A percentile compares a stretch with the other conserved stretches of the same genome.
These are phyloP conservation scores for Cystofilobasidium macerans DNA, from an alignment of 768 basidiomycete species.

Conservation along the genomic window DNA sequence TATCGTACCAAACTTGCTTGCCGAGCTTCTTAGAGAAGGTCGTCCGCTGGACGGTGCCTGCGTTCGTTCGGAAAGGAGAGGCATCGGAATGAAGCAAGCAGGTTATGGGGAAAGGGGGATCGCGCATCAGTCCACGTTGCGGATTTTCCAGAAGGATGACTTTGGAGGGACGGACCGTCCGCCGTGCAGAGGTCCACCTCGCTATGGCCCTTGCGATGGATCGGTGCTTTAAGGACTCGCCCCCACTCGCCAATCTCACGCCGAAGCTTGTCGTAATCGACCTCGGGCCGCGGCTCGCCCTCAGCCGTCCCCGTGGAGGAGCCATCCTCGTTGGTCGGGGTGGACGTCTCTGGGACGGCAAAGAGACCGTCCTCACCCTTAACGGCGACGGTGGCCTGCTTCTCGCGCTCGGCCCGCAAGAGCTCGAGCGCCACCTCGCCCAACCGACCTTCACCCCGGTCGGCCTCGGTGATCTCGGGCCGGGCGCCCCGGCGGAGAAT, in stretches of 20 bases:
- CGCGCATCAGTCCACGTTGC: constrained; percentile 10
- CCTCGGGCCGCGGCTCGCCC: constrained; percentile 5
- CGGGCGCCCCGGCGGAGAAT: constrained; percentile 69
- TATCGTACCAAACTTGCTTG: constrained; percentile 90
- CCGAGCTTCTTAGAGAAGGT: constrained; percentile 88
- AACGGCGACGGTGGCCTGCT: constrained; percentile 29
- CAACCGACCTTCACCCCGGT: constrained; percentile 27
- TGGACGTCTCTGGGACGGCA: constrained; percentile 4
- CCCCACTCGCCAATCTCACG: constrained; percentile 79
- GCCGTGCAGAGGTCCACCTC: constrained; percentile 77
- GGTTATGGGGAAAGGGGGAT: not conserved
- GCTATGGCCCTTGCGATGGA: constrained; percentile 84
- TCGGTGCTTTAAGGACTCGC: constrained; percentile 77
- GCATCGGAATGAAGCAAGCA: no score
- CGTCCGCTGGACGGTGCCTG: constrained; percentile 82
- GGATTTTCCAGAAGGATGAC: no score
- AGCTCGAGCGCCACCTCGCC: constrained; percentile 34
- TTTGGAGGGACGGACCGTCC: constrained; percentile 54
- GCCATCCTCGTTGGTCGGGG: not conserved
- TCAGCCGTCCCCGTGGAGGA: no score
- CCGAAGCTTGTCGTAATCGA: constrained; percentile 46
- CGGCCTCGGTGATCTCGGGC: constrained; percentile 39
- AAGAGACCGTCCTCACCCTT: constrained; percentile 24
- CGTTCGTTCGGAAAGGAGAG: not conserved
- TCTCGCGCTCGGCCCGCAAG: constrained; percentile 26